phyloP scores from a whole-genome alignment of 495 filamentous ascomycete species.

The Lophiotrema nucula region DNA sequence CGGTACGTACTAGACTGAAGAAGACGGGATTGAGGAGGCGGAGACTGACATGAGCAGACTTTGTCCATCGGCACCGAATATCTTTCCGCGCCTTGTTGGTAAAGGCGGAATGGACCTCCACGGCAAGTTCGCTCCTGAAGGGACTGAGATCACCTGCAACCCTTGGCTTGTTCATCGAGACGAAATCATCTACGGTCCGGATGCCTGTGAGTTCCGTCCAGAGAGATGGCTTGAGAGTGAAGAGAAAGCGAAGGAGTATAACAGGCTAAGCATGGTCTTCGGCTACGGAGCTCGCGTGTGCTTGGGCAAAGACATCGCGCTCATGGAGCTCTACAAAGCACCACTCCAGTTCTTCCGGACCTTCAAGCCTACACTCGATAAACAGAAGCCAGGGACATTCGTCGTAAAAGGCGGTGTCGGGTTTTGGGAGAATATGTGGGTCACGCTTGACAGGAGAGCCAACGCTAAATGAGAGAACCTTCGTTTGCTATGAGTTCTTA shows the following conservation, averaged over 20 bases:
- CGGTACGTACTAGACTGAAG: conserved; percentile 36
- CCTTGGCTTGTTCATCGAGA: conserved; percentile 55
- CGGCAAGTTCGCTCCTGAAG: conserved; percentile 55
- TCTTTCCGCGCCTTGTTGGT: conserved; percentile 49
- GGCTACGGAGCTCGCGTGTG: conserved; percentile 56
- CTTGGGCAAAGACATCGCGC: conserved; percentile 54
- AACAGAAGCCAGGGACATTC: conserved; percentile 42
- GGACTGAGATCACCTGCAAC: conserved; percentile 58
- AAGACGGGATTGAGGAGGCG: too few relatives aligned
- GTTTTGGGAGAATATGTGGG: conserved; percentile 43
- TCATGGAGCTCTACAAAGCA: conserved; percentile 58
- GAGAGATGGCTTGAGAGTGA: conserved; percentile 46
- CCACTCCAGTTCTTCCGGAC: conserved; percentile 32
- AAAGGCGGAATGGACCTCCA: conserved; percentile 54
- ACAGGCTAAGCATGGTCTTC: conserved; percentile 55
- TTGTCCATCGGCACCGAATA: conserved; percentile 45
- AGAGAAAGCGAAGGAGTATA: conserved; percentile 48
- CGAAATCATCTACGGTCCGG: conserved; percentile 50
- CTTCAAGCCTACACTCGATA: conserved; percentile 39
- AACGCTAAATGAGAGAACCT: neutral
- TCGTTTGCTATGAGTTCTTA: too few relatives aligned
- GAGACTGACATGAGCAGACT: conserved; percentile 36
- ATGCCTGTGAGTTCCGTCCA: conserved; percentile 45
- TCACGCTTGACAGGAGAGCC: neutral
- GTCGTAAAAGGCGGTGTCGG: conserved; percentile 51